A percentile compares a stretch with the other conserved stretches of the same genome.
Conservation (phyloP, 2,329 filamentous ascomycete genomes). For the Dactylellina leptospora region DNA sequence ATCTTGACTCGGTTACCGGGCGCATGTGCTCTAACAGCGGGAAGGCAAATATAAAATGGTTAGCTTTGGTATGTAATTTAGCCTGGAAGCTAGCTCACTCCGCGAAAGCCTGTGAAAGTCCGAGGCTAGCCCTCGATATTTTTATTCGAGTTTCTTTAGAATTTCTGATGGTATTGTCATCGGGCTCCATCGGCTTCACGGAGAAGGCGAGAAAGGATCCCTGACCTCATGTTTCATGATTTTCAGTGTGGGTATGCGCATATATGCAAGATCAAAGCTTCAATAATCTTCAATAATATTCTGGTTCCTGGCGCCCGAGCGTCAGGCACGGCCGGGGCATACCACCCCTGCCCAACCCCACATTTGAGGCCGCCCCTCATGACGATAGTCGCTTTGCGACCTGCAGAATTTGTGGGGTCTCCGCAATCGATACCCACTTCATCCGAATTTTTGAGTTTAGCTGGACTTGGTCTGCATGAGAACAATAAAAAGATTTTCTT, state of each 20-base stretch:
- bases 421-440: conserved; percentile 35
- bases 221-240: conserved; percentile 23
- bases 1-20: not conserved
- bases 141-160: not conserved
- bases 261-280: conserved; percentile 7
- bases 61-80: conserved; percentile 1
- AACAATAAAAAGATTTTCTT: not conserved
- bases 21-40: not conserved
- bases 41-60: not conserved
- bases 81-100: conserved; percentile 22
- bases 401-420: conserved; percentile 38
- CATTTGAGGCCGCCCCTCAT: conserved; percentile 10
- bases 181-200: conserved; percentile 38
- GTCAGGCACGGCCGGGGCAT: conserved; percentile 38
- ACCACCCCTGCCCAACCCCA: conserved; percentile 25
- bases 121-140: conserved; percentile 9
- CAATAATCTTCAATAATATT: too few species aligned
- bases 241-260: not conserved
- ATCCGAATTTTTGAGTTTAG: conserved; percentile 38
- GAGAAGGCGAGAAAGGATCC: conserved; percentile 30
- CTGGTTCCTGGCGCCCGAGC: conserved; percentile 33
- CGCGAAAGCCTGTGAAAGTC: conserved; percentile 43
- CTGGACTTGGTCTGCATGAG: not conserved
- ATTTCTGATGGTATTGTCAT: conserved; percentile 5
- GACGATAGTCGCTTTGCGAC: conserved; percentile 2